Evolutionary conservation across 257 asterid genomes (phyloP).

Genomic region (Fraxinus excelsior): DNA sequence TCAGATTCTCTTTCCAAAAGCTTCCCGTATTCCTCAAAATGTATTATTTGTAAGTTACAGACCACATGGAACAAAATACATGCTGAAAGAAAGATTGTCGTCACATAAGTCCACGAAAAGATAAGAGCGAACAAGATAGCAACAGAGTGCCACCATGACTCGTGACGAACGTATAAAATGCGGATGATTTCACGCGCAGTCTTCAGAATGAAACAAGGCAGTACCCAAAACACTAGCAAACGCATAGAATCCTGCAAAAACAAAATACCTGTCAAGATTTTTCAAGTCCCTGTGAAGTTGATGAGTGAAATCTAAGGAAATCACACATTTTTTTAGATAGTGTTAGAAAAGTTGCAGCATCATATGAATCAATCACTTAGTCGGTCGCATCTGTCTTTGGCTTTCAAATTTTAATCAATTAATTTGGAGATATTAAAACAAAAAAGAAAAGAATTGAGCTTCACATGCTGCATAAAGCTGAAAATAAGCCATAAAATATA

Average conservation of each 20-base stretch:
- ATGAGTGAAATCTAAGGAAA: neutral
- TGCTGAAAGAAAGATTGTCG: constrained; percentile 56
- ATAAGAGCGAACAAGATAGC: constrained; percentile 51
- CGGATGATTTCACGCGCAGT: constrained; percentile 67
- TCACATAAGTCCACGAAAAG: constrained; percentile 64
- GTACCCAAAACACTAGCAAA: constrained; percentile 57
- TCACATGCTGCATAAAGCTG: neutral
- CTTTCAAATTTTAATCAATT: neutral
- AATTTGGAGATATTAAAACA: neutral
- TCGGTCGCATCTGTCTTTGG: neutral
- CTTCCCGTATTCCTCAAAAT: constrained; percentile 79
- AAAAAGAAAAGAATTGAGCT: neutral
- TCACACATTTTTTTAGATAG: neutral
- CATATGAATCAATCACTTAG: neutral
- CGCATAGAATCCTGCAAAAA: constrained; percentile 67
- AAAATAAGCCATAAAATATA: neutral
- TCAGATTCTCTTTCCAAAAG: constrained; percentile 69
- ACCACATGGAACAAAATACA: constrained; percentile 68
- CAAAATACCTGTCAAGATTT: constrained; percentile 18
- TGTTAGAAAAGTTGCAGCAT: neutral
- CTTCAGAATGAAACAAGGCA: constrained; percentile 66
- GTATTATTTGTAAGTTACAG: constrained; percentile 77
- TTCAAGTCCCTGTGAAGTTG: neutral
- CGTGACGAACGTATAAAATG: constrained; percentile 54
- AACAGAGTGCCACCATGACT: constrained; percentile 68